These are phyloP conservation scores for Wallacemonas sp. DNA, from an alignment of 208 protist genomes.

Conservation along the genomic window DNA sequence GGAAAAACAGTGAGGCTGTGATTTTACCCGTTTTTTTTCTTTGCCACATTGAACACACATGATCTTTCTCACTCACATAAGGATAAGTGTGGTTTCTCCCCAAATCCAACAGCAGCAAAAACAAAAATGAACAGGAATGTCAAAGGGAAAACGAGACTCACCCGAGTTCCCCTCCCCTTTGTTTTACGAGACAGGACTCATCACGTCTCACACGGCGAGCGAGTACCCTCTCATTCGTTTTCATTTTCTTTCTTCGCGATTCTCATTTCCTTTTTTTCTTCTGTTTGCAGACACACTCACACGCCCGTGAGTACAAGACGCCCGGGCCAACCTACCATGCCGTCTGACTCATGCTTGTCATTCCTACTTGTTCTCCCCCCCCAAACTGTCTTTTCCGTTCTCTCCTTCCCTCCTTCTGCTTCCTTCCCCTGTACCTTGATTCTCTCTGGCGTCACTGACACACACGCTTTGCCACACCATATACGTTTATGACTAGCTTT, in stretches of 20 bases:
- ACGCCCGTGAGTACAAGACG: no score
- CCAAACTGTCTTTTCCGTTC: neutral
- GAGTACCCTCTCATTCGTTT: neutral
- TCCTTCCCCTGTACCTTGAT: neutral
- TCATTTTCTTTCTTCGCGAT: slow-evolving; percentile 1
- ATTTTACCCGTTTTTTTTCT: neutral
- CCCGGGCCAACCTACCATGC: no score
- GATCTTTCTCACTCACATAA: no score
- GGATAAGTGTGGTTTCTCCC: no score
- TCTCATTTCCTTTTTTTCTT: slow-evolving; percentile 14
- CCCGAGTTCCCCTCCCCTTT: no score
- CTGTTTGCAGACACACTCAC: neutral
- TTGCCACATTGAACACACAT: no score
- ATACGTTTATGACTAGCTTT: no score
- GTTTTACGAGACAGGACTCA: no score
- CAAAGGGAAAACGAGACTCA: no score
- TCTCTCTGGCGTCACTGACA: neutral
- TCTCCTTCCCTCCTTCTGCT: slow-evolving; percentile 2
- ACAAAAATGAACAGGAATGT: neutral
- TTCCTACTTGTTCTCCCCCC: neutral
- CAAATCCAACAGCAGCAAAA: slow-evolving; percentile 3
- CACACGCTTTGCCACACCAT: no score
- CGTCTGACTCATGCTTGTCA: no score
- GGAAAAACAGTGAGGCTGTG: neutral
- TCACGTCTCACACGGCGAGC: no score